A percentile compares a stretch with the other conserved stretches of the same genome.
Conservation (phyloP, 2,329 filamentous ascomycete species). For the Exophiala alcalophila region DNA sequence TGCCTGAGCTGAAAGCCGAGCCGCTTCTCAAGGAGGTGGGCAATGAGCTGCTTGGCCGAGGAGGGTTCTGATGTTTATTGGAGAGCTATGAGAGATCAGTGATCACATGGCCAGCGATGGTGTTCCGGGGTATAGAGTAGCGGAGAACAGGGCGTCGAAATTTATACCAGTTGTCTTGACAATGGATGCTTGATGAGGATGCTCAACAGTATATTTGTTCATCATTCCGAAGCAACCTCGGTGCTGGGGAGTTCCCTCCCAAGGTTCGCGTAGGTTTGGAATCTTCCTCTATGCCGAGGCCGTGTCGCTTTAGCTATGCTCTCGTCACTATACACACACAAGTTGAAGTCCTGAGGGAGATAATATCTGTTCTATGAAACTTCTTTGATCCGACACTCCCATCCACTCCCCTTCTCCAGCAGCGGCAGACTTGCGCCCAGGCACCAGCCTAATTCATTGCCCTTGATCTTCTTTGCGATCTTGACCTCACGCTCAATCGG, state of each 20-base stretch:
- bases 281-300: too few species aligned
- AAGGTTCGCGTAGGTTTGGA: too few species aligned
- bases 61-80: constrained; percentile 29
- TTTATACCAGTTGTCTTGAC: neutral
- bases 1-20: constrained; percentile 54
- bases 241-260: too few species aligned
- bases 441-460: constrained; percentile 96
- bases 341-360: too few species aligned
- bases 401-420: constrained; percentile 76
- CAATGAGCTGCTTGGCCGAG: constrained; percentile 43
- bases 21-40: constrained; percentile 54
- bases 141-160: constrained; percentile 3
- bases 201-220: too few species aligned
- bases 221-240: too few species aligned
- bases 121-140: neutral
- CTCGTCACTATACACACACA: too few species aligned
- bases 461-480: constrained; percentile 98
- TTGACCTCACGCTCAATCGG: constrained; percentile 92
- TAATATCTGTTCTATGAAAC: constrained; percentile 61
- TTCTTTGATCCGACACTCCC: constrained; percentile 83
- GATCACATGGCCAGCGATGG: too few species aligned
- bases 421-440: constrained; percentile 90
- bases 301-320: too few species aligned
- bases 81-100: too few species aligned
- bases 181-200: too few species aligned